Percentiles rank a stretch among this genome's conserved stretches.
Conservation (phyloP, 257 asterid genomes). For the Primulina eburnea region DNA sequence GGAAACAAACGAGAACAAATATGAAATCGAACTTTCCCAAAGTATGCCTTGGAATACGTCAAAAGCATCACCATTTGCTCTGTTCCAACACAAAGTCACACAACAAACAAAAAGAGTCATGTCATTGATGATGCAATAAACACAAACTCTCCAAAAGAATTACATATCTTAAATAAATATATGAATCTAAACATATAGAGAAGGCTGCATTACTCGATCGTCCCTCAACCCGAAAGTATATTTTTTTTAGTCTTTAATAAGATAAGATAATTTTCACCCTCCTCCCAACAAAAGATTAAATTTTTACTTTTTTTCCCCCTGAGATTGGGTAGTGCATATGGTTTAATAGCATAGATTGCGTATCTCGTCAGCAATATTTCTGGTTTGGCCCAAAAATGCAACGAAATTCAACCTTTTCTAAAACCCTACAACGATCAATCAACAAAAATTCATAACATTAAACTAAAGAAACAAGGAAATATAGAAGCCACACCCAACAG, state of each 20-base stretch:
- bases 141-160: slow-evolving; percentile 3
- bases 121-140: slow-evolving; percentile 25
- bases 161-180: not conserved
- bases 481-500: not conserved
- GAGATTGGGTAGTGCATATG: not conserved
- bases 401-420: not conserved
- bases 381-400: not conserved
- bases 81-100: not conserved
- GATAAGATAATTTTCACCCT: not conserved
- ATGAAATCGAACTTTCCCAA: not conserved
- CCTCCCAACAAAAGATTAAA: not conserved
- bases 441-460: slow-evolving; percentile 6
- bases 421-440: slow-evolving; percentile 11
- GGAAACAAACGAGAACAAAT: not conserved
- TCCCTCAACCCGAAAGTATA: not conserved
- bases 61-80: slow-evolving; percentile 16
- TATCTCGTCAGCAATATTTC: not conserved
- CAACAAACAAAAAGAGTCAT: slow-evolving; percentile 21
- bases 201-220: not conserved
- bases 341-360: not conserved
- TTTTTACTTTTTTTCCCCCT: not conserved
- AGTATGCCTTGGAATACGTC: not conserved
- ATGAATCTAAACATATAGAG: not conserved
- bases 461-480: not conserved
- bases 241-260: no score